phyloP scores from a whole-genome alignment of 2,329 filamentous ascomycete species.

The Nemania sp. region DNA sequence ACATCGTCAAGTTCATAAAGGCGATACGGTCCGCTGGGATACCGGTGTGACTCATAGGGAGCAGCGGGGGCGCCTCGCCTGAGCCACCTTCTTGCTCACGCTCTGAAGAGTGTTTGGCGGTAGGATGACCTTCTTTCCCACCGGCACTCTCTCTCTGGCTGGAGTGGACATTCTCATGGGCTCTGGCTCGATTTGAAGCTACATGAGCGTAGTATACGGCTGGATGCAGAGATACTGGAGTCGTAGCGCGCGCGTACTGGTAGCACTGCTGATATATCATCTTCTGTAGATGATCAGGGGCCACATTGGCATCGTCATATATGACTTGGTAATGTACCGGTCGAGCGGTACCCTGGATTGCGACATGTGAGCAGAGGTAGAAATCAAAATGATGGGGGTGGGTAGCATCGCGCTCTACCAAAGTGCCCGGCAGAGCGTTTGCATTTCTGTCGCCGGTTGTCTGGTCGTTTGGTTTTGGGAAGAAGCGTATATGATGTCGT shows the following conservation, averaged over 20 bases:
- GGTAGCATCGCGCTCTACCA: constrained; percentile 89
- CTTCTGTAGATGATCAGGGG: constrained; percentile 73
- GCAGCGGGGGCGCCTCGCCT: constrained; percentile 34
- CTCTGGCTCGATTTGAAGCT: constrained; percentile 76
- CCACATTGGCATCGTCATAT: constrained; percentile 74
- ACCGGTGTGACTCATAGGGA: constrained; percentile 35
- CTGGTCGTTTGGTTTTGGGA: constrained; percentile 65
- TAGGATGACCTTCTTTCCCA: constrained; percentile 46
- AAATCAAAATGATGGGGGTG: constrained; percentile 92
- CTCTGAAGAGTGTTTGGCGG: constrained; percentile 35
- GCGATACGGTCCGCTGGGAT: constrained; percentile 13
- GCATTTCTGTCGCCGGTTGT: constrained; percentile 69
- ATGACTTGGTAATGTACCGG: constrained; percentile 93
- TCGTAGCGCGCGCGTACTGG: constrained; percentile 89
- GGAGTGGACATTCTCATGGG: constrained; percentile 65
- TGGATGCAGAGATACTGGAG: constrained; percentile 84
- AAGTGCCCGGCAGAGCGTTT: constrained; percentile 82
- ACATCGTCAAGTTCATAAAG: constrained; percentile 48
- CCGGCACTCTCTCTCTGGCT: constrained; percentile 51
- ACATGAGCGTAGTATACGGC: constrained; percentile 97
- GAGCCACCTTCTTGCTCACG: constrained; percentile 18
- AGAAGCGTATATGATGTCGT: constrained; percentile 92
- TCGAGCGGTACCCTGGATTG: constrained; percentile 91
- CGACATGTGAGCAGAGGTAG: constrained; percentile 65
- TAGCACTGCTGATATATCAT: constrained; percentile 96